phyloP scores from a whole-genome alignment of 257 asterid genomes.

The Rehmannia glutinosa region DNA sequence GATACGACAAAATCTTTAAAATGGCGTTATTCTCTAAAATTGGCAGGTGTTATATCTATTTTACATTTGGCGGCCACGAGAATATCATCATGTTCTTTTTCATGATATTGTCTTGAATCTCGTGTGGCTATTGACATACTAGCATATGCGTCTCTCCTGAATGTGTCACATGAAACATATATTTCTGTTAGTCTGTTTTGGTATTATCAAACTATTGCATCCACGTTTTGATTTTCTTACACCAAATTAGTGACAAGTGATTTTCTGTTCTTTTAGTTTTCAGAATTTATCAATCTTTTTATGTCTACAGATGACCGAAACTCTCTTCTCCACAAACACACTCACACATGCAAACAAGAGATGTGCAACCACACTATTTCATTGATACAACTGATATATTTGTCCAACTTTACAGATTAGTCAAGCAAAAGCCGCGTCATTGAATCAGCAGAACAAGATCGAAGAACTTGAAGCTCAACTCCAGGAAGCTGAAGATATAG shows the following conservation, averaged over 20 bases:
- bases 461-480: conserved; percentile 92
- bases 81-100: not conserved
- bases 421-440: conserved; percentile 47
- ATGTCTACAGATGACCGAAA: too few species aligned
- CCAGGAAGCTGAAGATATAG: conserved; percentile 89
- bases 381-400: not conserved
- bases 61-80: not conserved
- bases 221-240: not conserved
- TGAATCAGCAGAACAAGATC: conserved; percentile 64
- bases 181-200: not conserved
- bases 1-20: not conserved
- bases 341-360: too few species aligned
- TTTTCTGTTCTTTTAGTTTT: not conserved
- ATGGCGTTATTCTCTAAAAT: not conserved
- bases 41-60: not conserved
- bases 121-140: not conserved
- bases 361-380: not conserved
- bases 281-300: not conserved
- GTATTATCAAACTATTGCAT: not conserved
- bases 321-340: too few species aligned
- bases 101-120: not conserved
- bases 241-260: not conserved
- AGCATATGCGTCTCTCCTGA: not conserved
- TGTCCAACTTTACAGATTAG: conserved; percentile 35
- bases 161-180: not conserved